Evolutionary conservation across 257 asterid species (phyloP).

Genomic region (Nicotiana benthamiana): DNA sequence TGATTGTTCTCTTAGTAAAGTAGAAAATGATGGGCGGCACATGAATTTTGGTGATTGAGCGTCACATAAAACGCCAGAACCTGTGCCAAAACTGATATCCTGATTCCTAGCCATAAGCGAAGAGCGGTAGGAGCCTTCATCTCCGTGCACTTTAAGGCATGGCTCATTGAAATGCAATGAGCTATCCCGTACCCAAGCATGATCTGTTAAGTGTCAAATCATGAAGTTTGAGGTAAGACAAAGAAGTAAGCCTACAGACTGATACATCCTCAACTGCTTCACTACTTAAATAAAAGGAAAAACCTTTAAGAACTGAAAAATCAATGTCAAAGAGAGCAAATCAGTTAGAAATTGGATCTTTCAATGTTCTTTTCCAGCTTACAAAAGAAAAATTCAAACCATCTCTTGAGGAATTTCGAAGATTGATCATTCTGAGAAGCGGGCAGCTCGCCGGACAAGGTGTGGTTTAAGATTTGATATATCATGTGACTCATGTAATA

Average conservation of each 20-base stretch:
- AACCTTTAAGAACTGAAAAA: not conserved
- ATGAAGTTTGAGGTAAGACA: not conserved
- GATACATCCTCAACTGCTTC: not conserved
- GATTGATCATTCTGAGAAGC: not conserved
- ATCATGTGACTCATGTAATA: not conserved
- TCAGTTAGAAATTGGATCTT: not conserved
- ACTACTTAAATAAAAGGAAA: not conserved
- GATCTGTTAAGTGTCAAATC: constrained; percentile 30
- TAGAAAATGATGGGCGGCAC: constrained; percentile 50
- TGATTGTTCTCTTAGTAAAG: constrained; percentile 26
- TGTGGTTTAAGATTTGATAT: not conserved
- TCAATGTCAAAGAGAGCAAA: not conserved
- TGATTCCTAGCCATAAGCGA: constrained; percentile 37
- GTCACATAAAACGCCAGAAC: constrained; percentile 27
- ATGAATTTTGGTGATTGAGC: constrained; percentile 27
- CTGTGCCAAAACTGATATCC: constrained; percentile 58
- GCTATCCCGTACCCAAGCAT: constrained; percentile 44
- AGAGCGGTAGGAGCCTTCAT: constrained; percentile 14
- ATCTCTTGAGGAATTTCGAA: not conserved
- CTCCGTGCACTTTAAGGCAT: not conserved
- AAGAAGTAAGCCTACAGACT: not conserved
- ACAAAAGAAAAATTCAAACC: not conserved
- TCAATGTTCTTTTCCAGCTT: not conserved
- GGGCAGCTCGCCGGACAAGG: not conserved
- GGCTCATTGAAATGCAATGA: constrained; percentile 10